A percentile compares a stretch with the other conserved stretches of the same genome.
Conservation (phyloP, 495 filamentous ascomycete species). For the Melanomma pulvis-pyrius region DNA sequence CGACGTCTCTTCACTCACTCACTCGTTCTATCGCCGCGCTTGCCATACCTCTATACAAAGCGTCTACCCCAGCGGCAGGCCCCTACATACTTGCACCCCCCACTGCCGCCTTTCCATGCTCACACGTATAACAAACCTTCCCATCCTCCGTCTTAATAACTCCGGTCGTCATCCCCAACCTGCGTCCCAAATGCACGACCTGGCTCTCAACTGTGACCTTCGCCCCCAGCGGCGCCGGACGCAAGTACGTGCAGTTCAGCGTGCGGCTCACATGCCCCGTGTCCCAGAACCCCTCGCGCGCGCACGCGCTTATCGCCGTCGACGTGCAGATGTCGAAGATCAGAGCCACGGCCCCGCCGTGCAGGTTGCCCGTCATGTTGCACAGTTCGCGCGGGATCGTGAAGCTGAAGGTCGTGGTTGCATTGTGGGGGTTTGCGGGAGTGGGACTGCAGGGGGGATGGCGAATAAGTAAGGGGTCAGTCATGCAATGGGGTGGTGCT, state of each 20-base stretch:
- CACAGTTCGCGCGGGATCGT: slow-evolving; percentile 37
- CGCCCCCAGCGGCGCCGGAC: slow-evolving; percentile 41
- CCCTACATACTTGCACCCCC: slow-evolving; percentile 22
- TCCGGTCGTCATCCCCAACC: slow-evolving; percentile 37
- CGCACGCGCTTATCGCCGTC: slow-evolving; percentile 33
- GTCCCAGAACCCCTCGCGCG: slow-evolving; percentile 41
- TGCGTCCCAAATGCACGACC: slow-evolving; percentile 42
- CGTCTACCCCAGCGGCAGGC: background rate
- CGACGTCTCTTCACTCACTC: no score
- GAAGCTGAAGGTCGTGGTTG: slow-evolving; percentile 38
- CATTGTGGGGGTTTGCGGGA: slow-evolving; percentile 23
- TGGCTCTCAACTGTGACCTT: slow-evolving; percentile 44
- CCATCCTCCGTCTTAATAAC: slow-evolving; percentile 37
- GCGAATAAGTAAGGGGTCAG: background rate
- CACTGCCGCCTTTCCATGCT: slow-evolving; percentile 46
- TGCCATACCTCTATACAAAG: no score
- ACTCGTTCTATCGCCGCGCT: no score
- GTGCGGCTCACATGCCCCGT: slow-evolving; percentile 43
- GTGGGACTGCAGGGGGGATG: no score
- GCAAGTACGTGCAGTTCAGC: slow-evolving; percentile 46
- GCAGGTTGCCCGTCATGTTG: slow-evolving; percentile 43
- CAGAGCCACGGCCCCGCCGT: slow-evolving; percentile 43
- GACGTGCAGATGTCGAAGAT: slow-evolving; percentile 47
- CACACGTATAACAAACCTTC: slow-evolving; percentile 43
- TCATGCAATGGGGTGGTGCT: background rate